phyloP scores from a whole-genome alignment of 441 rosid genomes.

The Mallotus repandus region DNA sequence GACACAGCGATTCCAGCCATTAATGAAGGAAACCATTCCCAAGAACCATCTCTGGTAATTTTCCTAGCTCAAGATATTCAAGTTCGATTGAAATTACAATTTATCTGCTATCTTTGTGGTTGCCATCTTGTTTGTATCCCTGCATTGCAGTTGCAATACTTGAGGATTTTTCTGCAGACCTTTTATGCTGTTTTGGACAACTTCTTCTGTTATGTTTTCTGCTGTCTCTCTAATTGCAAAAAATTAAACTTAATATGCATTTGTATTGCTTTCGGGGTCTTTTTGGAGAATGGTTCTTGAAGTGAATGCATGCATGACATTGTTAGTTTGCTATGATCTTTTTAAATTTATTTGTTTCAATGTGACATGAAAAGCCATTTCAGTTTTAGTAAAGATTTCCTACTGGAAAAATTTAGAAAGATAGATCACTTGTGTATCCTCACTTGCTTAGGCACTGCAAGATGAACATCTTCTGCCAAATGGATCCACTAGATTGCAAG shows the following conservation, averaged over 20 bases:
- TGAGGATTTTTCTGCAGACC: not conserved
- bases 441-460: slow-evolving; percentile 35
- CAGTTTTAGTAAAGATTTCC: not conserved
- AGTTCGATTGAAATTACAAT: not conserved
- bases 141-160: not conserved
- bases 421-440: not conserved
- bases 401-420: not conserved
- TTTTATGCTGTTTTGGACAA: not conserved
- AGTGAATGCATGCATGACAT: not conserved
- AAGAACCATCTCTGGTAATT: slow-evolving; percentile 19
- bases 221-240: not conserved
- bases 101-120: not conserved
- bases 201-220: not conserved
- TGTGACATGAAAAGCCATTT: too few relatives aligned
- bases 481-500: slow-evolving; percentile 30
- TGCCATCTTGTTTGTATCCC: not conserved
- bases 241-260: not conserved
- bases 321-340: not conserved
- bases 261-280: not conserved
- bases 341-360: not conserved
- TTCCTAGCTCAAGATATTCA: not conserved
- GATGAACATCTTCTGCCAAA: slow-evolving; percentile 32
- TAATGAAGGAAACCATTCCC: slow-evolving; percentile 19
- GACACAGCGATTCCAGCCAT: not conserved
- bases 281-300: not conserved